Evolutionary conservation across 352 stramenopile species (phyloP).

Genomic region (Phytophthora gonapodyides): DNA sequence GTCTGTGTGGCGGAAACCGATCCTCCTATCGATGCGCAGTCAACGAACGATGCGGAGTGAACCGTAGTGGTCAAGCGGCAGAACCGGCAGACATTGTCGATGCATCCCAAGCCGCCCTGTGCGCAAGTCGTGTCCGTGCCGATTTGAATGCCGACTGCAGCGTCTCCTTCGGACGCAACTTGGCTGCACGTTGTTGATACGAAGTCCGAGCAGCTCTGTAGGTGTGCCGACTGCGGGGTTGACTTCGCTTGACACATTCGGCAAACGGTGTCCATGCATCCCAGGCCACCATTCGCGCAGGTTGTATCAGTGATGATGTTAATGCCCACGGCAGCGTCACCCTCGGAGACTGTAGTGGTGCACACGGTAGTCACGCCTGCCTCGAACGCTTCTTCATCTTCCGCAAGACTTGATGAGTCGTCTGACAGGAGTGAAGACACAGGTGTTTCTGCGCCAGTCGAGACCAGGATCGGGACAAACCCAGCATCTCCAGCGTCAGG

Average conservation of each 20-base stretch:
- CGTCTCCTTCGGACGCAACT: constrained; percentile 20
- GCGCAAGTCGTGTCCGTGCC: constrained; percentile 34
- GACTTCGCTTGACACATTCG: constrained; percentile 24
- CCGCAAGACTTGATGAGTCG: background rate
- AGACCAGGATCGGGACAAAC: background rate
- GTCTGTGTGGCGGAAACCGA: background rate
- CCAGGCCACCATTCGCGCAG: constrained; percentile 13
- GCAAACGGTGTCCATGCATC: constrained; percentile 25
- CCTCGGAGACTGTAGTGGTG: constrained; percentile 26
- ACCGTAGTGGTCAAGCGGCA: constrained; percentile 28
- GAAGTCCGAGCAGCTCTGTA: constrained; percentile 8
- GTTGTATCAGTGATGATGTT: constrained; percentile 8
- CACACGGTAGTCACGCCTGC: constrained; percentile 11
- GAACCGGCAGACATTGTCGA: constrained; percentile 41
- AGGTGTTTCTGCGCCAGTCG: background rate
- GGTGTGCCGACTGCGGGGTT: background rate
- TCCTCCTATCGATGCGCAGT: constrained; percentile 19
- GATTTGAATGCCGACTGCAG: constrained; percentile 35
- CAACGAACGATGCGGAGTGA: constrained; percentile 28
- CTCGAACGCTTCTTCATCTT: constrained; percentile 2
- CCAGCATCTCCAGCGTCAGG: background rate
- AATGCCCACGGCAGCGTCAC: constrained; percentile 25
- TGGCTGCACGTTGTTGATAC: background rate
- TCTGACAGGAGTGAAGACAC: background rate
- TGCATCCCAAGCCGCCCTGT: constrained; percentile 43